Base-by-base conservation (phyloP, 371 early-diverging fungal species). In the Chytridiales sp. region DNA sequence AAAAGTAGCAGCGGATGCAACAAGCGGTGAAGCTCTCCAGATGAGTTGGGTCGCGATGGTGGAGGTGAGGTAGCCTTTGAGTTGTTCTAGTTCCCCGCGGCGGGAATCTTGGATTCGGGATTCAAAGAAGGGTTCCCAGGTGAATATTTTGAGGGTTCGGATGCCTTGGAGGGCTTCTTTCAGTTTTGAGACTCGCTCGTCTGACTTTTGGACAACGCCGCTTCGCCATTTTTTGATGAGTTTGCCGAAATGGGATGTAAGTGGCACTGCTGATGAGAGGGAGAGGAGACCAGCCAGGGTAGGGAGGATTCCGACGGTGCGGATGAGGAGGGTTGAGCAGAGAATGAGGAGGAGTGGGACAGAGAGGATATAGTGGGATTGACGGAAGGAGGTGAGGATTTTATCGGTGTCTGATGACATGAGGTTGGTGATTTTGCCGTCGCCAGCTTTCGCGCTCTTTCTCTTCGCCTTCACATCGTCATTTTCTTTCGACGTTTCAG, bases 141-240 rank as follows among this genome's bases (percentile, higher is more conserved):
- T 24, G 36, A 40, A 65, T 8, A 64, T 41, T 42, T 74, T 75
- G 31, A 75, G 66, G 17, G 72, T 57, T 22, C 71, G 68, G 22
- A 77, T 77, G 29, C 78, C 78, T 17, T 35, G 27, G 13, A 77
- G 38, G 29, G 53, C 64, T 46, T 58, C 64, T 24, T 30, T 29
- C 15, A 65, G 32, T 46, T 54, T 50, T 13, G 60, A 53, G 24
- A 65, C 21, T 29, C 65, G 17, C 29, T 11, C 27, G 34, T 65
- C 65, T 29, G 48, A 59, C 24, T 48, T 27, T n/a, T 35, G 21
- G 54, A 65, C 46, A 2, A 65, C 31, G 8, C 59, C 55, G 42
- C 55, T 59, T n/a, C 49, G 32, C 27, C 32, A 47, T 40, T 36
- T 3, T 32, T 65, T 65, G 13, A 65, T 65, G 13, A 38, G 4